phyloP scores from a whole-genome alignment of 78 protist species.

The Dictyostelium capitatum region DNA sequence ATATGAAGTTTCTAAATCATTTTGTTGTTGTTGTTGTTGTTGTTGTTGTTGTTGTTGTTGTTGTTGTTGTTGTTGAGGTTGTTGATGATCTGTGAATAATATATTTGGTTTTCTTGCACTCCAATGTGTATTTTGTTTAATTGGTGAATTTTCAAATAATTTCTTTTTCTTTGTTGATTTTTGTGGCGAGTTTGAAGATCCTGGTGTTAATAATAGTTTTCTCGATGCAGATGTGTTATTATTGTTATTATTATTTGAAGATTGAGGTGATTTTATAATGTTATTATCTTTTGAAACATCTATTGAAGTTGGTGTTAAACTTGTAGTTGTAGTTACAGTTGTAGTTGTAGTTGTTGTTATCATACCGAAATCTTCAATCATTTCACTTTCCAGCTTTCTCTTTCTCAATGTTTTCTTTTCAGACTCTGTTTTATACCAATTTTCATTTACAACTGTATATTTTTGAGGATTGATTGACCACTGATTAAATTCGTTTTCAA shows the following conservation, averaged over 20 bases:
- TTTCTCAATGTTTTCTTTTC: slow-evolving; percentile 21
- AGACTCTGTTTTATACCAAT: slow-evolving; percentile 10
- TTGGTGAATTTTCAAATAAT: not conserved
- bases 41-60: not conserved
- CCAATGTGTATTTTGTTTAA: not conserved
- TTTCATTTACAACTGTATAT: not conserved
- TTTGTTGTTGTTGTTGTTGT: slow-evolving; percentile 1
- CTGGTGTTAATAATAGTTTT: not conserved
- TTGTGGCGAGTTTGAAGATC: not conserved
- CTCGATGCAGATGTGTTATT: not conserved
- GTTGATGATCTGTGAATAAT: not conserved
- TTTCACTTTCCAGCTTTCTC: slow-evolving; percentile 12
- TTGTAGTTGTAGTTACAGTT: not conserved
- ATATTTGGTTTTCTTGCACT: not conserved
- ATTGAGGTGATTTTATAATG: not conserved
- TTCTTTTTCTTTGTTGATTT: slow-evolving; percentile 21
- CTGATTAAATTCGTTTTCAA: not conserved
- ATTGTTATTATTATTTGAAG: not conserved
- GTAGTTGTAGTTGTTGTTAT: not conserved
- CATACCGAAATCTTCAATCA: not conserved
- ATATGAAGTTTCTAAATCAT: not conserved
- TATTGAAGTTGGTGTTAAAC: not conserved
- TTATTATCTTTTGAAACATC: not conserved
- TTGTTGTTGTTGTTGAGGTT: not conserved
- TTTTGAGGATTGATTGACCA: not conserved